A percentile compares a stretch with the other conserved stretches of the same genome.
These are phyloP conservation scores for Termitomyces sp. DNA, from an alignment of 768 basidiomycete species.

Conservation along the genomic window DNA sequence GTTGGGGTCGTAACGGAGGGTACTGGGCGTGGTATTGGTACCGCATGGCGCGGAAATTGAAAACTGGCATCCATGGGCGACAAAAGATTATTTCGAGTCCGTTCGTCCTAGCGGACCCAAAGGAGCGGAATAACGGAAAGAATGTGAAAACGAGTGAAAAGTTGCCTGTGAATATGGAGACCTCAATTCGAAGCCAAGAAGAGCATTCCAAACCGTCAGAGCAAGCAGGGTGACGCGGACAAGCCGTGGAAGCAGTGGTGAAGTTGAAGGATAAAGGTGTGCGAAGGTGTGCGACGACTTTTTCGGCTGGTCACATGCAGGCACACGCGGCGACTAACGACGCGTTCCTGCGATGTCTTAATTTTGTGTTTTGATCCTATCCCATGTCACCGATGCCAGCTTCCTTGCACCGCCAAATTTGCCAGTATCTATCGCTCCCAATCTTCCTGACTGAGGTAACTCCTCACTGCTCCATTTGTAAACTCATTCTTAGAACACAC, in stretches of 20 bases:
- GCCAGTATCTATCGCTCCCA: background rate
- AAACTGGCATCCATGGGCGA: slow-evolving; percentile 30
- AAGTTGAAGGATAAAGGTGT: background rate
- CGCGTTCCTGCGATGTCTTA: background rate
- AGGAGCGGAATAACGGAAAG: slow-evolving; percentile 6
- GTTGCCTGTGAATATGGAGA: slow-evolving; percentile 2
- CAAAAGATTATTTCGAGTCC: slow-evolving; percentile 1
- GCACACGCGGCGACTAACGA: background rate
- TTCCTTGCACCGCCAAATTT: background rate
- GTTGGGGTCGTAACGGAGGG: slow-evolving; percentile 12
- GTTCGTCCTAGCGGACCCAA: slow-evolving; percentile 1
- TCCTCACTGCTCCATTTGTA: background rate
- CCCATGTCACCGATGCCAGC: background rate
- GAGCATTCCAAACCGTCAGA: slow-evolving; percentile 4
- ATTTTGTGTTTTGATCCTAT: background rate
- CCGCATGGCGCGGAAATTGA: slow-evolving; percentile 25
- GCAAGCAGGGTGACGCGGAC: background rate
- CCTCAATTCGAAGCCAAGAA: background rate
- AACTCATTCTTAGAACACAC: background rate
- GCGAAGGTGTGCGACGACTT: background rate
- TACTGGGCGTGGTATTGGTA: slow-evolving; percentile 20
- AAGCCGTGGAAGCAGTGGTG: background rate
- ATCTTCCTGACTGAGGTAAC: background rate
- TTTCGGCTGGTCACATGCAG: slow-evolving; percentile 6
- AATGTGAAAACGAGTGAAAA: background rate